Conservation (phyloP, 495 filamentous ascomycete species). For the Aspergillus saccharolyticus region DNA sequence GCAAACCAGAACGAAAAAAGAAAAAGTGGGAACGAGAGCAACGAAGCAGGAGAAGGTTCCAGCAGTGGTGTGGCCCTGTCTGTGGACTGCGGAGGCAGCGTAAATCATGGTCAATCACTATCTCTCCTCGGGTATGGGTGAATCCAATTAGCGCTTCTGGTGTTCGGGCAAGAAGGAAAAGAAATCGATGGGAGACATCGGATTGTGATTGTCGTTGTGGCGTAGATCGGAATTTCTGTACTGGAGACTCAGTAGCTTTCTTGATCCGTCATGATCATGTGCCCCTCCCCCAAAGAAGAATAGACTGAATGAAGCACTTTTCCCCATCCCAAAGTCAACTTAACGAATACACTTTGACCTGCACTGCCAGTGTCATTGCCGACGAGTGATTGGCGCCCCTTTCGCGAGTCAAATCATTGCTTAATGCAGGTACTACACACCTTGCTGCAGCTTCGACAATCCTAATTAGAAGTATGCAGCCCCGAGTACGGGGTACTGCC, state of each 20-base stretch:
- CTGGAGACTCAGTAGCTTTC: neutral
- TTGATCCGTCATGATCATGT: slow-evolving; percentile 6
- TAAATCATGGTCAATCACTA: neutral
- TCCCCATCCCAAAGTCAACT: too few species aligned
- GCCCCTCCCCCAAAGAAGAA: neutral
- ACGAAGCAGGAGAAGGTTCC: neutral
- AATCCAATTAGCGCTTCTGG: too few species aligned
- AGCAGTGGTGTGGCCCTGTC: neutral
- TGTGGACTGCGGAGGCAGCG: slow-evolving; percentile 5
- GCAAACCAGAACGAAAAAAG: too few species aligned
- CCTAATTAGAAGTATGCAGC: neutral
- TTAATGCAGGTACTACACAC: slow-evolving; percentile 6
- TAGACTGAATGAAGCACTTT: too few species aligned
- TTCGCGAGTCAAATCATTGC: neutral
- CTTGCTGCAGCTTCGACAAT: neutral
- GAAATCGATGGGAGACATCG: neutral
- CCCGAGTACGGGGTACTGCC: neutral
- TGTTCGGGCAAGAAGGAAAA: neutral
- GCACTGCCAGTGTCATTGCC: neutral
- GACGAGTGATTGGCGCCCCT: neutral
- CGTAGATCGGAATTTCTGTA: neutral
- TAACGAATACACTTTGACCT: too few species aligned
- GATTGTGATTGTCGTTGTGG: slow-evolving; percentile 9
- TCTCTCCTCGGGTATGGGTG: neutral
- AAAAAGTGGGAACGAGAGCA: neutral